phyloP scores from a whole-genome alignment of 2,329 filamentous ascomycete genomes.

The Trichothecium roseum region DNA sequence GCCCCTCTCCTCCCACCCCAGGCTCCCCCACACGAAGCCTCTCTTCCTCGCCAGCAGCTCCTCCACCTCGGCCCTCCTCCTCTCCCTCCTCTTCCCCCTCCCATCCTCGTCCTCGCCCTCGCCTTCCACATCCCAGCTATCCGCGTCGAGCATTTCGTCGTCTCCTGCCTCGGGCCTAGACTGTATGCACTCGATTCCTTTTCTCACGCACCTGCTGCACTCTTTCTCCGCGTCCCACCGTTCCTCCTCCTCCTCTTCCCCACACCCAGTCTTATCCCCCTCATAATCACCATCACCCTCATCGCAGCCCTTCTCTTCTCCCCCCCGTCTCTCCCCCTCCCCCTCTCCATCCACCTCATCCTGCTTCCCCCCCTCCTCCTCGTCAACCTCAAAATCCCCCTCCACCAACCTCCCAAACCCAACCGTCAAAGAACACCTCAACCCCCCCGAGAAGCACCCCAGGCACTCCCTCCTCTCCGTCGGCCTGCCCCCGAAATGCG shows the following conservation, averaged over 20 bases:
- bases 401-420: background rate
- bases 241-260: background rate
- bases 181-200: no score
- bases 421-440: conserved; percentile 13
- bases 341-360: background rate
- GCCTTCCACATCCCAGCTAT: background rate
- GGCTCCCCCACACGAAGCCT: background rate
- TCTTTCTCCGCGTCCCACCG: background rate
- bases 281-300: no score
- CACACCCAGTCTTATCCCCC: background rate
- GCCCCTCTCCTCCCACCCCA: conserved; percentile 1
- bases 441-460: conserved; percentile 11
- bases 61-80: background rate
- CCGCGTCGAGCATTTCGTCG: no score
- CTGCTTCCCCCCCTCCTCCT: background rate
- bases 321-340: background rate
- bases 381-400: no score
- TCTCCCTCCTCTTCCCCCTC: background rate
- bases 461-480: conserved; percentile 9
- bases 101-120: no score
- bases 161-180: no score
- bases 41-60: background rate
- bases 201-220: no score
- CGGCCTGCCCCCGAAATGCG: background rate
- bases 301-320: no score